These are phyloP conservation scores for Amauroascus verrucosus DNA, from an alignment of 2,329 filamentous ascomycete species.

Conservation along the genomic window DNA sequence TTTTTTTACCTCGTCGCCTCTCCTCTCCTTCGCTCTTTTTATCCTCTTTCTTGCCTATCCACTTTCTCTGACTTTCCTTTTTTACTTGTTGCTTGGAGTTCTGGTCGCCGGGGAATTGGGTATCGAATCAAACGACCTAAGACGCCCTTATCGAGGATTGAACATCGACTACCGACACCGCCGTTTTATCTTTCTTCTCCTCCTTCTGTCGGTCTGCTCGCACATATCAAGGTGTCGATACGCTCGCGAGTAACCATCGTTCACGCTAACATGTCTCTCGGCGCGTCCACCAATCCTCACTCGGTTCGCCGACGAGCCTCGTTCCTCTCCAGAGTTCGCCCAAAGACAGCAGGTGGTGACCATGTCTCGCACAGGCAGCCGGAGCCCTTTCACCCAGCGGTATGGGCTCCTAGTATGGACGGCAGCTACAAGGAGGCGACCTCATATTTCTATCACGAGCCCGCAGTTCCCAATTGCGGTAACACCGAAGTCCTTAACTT, in stretches of 20 bases:
- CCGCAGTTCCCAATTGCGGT: background rate
- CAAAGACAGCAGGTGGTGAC: conserved; percentile 27
- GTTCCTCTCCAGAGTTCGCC: conserved; percentile 29
- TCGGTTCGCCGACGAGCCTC: conserved; percentile 26
- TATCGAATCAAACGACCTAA: background rate
- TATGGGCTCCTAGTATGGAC: conserved; percentile 14
- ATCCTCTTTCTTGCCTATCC: background rate
- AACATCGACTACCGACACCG: background rate
- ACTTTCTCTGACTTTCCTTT: background rate
- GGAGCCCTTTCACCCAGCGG: conserved; percentile 11
- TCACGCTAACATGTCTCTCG: conserved; percentile 9
- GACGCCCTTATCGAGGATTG: background rate
- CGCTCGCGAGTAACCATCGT: background rate
- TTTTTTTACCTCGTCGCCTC: conserved; percentile 9
- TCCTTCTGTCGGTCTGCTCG: background rate
- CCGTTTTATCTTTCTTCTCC: background rate
- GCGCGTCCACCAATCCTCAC: background rate
- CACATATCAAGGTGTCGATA: background rate
- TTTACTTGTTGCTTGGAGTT: background rate
- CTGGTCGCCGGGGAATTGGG: background rate
- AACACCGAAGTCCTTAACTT: background rate
- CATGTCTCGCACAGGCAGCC: conserved; percentile 8
- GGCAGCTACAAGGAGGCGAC: conserved; percentile 12
- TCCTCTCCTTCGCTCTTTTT: conserved; percentile 4
- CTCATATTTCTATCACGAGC: conserved; percentile 13